A percentile compares a stretch with the other conserved stretches of the same genome.
These are phyloP conservation scores for Adansonia digitata DNA, from an alignment of 345 rosid genomes.

Conservation along the genomic window DNA sequence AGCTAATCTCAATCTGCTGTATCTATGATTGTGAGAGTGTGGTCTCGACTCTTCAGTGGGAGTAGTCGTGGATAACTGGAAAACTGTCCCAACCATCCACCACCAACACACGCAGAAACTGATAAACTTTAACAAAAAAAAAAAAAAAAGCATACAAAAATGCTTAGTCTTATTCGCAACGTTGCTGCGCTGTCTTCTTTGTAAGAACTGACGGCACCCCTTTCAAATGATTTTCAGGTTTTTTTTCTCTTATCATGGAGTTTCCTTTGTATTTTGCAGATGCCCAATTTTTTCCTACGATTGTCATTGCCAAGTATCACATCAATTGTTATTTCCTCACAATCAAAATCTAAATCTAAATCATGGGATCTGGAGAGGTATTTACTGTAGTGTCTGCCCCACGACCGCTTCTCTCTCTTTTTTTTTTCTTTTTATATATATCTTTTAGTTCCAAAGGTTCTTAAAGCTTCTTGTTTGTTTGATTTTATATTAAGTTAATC, in stretches of 20 bases:
- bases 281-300: constrained; percentile 21
- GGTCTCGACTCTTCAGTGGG: too few species aligned
- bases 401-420: background rate
- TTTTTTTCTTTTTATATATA: background rate
- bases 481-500: background rate
- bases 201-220: background rate
- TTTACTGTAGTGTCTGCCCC: too few species aligned
- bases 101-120: background rate
- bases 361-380: constrained; percentile 26
- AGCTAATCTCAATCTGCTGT: too few species aligned
- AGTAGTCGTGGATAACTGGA: too few species aligned
- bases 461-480: background rate
- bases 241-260: too few species aligned
- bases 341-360: background rate
- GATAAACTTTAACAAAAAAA: background rate
- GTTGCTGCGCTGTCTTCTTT: background rate
- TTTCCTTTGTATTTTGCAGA: constrained; percentile 19
- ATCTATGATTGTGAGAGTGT: too few species aligned
- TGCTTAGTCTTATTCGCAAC: background rate
- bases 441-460: background rate
- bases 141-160: background rate
- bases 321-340: constrained; percentile 20
- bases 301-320: constrained; percentile 13
- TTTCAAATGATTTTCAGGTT: background rate
- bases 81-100: background rate